These are phyloP conservation scores for Tylopilus sp. DNA, from an alignment of 1,284 basidiomycete species.

Conservation along the genomic window DNA sequence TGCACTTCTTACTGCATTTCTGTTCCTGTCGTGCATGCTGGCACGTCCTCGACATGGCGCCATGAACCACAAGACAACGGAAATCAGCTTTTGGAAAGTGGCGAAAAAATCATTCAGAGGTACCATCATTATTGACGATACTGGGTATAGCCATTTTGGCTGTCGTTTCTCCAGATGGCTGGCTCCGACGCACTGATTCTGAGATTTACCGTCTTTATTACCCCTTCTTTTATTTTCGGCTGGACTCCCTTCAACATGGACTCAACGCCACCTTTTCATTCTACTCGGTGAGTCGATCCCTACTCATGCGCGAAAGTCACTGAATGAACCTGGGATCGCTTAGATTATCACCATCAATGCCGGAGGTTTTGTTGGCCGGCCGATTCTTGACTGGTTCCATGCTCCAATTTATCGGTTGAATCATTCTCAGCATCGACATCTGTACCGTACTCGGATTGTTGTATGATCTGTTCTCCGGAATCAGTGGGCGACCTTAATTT, in stretches of 20 bases:
- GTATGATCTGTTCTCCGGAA: slow-evolving; percentile 63
- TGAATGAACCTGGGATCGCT: too few relatives aligned
- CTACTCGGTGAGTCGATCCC: slow-evolving; percentile 30
- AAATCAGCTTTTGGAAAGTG: slow-evolving; percentile 27
- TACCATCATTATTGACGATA: slow-evolving; percentile 36
- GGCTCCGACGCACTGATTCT: neutral
- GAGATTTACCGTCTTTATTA: slow-evolving; percentile 32
- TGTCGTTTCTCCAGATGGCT: neutral
- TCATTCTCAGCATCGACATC: slow-evolving; percentile 43
- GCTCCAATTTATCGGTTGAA: slow-evolving; percentile 51
- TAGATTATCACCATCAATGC: slow-evolving; percentile 59
- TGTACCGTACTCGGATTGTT: slow-evolving; percentile 56
- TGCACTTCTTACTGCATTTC: slow-evolving; percentile 33
- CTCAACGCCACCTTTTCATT: slow-evolving; percentile 37
- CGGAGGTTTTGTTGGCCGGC: slow-evolving; percentile 49
- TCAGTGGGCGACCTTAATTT: too few relatives aligned
- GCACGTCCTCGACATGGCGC: slow-evolving; percentile 39
- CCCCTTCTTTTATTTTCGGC: slow-evolving; percentile 45
- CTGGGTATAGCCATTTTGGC: slow-evolving; percentile 24
- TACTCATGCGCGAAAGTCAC: too few relatives aligned
- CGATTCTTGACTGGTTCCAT: slow-evolving; percentile 44
- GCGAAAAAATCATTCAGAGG: slow-evolving; percentile 38
- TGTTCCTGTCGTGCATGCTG: slow-evolving; percentile 40
- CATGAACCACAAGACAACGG: neutral
- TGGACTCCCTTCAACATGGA: slow-evolving; percentile 35